These are phyloP conservation scores for Periconia digitata DNA, from an alignment of 2,329 filamentous ascomycete species.

Conservation along the genomic window DNA sequence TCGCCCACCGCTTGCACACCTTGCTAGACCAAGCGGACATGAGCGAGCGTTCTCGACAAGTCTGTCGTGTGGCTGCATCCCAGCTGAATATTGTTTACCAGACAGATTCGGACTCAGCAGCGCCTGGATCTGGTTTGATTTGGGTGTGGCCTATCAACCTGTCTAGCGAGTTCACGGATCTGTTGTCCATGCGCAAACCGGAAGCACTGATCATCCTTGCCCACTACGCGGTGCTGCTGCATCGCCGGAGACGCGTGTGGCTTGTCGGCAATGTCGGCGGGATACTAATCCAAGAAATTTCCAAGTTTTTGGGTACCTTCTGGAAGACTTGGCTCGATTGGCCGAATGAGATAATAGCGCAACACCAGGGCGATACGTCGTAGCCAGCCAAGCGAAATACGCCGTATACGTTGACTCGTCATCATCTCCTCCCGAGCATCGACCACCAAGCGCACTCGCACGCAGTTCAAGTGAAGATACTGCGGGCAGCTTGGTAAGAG, in stretches of 20 bases:
- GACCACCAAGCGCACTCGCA: not conserved
- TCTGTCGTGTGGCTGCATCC: constrained; percentile 15
- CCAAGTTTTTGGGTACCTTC: constrained; percentile 15
- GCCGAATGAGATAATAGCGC: constrained; percentile 14
- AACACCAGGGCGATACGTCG: constrained; percentile 2
- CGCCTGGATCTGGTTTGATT: constrained; percentile 8
- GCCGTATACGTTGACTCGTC: not conserved
- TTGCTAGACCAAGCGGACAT: constrained; percentile 15
- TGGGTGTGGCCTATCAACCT: constrained; percentile 22
- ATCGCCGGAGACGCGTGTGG: constrained; percentile 17
- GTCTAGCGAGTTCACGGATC: constrained; percentile 17
- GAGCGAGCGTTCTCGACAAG: constrained; percentile 3
- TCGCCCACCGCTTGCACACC: constrained; percentile 7
- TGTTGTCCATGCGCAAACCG: constrained; percentile 18
- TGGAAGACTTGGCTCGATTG: constrained; percentile 24
- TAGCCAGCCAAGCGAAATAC: constrained; percentile 1
- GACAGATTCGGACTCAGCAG: constrained; percentile 1
- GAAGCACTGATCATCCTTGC: constrained; percentile 24
- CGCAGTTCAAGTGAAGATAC: not conserved
- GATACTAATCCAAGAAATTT: constrained; percentile 18
- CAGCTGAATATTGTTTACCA: constrained; percentile 15
- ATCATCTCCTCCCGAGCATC: not conserved
- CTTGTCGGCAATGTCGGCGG: constrained; percentile 15
- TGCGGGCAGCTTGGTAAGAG: not conserved
- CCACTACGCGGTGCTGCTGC: constrained; percentile 23